Evolutionary conservation across 441 rosid species (phyloP), one percentile per base, ranked within the genome.

Genomic region (Aleurites moluccanus): DNA sequence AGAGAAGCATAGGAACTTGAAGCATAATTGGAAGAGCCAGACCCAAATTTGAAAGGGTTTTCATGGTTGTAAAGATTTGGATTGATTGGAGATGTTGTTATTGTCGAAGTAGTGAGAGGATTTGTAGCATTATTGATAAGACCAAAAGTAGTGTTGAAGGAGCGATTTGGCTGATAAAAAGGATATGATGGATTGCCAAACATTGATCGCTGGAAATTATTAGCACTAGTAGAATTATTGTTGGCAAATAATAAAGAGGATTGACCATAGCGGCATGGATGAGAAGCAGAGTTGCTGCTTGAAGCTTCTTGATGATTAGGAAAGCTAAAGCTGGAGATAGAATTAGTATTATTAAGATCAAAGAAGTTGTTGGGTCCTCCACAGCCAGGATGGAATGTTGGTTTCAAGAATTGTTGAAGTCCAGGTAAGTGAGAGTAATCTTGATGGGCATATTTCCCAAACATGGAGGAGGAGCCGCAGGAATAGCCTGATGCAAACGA

Each of bases 401-500:
- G 15, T 68, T 69, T 78, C 49, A n/a, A 10, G 15, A 35, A 35
- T 28, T 20, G 63, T 21, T 75, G 56, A 1, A 49, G 60, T 73
- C 45, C 73, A 16, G 53, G 69, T 57, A 70, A 38, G 40, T 73
- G 68, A 0, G 79, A 65, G 60, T 75, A 64, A 40, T 82, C 70
- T 55, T 67, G 60, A 65, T 52, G 79, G 28, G 62, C 20, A 65
- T 67, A 64, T 66, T 64, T 49, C 40, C 40, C 40, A 64, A 62
- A 30, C n/a, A 79, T 33, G 44, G 73, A 60, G 11, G 75, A 62
- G 10, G 76, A 42, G 56, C 81, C 78, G 23, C 78, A 62, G 10
- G 76, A 42, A 60, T 82, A 79, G 23, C 78, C 78, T 30, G 73
- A 1, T 15, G 83, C 73, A 44, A 82, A 84, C 42, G 57, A 79